phyloP scores from a whole-genome alignment of 129 eudicot genomes.

The Deinandra increscens region DNA sequence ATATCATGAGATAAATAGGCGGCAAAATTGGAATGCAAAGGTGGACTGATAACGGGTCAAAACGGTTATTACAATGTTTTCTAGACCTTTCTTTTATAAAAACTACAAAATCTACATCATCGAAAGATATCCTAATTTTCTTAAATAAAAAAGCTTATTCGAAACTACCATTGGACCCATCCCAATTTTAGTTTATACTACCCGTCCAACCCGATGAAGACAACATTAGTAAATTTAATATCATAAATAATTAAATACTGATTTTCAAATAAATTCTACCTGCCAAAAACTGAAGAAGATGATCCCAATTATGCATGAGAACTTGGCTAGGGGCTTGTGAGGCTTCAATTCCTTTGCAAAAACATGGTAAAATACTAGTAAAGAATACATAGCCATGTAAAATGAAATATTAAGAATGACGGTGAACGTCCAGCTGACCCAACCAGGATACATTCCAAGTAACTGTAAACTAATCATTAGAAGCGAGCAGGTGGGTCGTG shows the following conservation, averaged over 20 bases:
- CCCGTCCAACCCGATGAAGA: background rate
- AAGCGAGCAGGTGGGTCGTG: conserved; percentile 77
- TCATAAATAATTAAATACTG: background rate
- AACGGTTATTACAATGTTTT: too few relatives aligned
- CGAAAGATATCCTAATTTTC: background rate
- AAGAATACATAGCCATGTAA: conserved; percentile 78
- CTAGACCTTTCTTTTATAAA: background rate
- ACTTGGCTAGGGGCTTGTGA: conserved; percentile 89
- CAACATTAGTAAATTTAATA: background rate
- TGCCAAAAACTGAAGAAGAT: conserved; percentile 93
- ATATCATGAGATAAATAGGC: background rate
- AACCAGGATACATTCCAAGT: conserved; percentile 62
- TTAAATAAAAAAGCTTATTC: background rate
- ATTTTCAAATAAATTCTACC: conserved; percentile 43
- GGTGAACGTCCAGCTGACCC: conserved; percentile 80
- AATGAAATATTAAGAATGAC: conserved; percentile 58
- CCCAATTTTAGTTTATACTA: background rate
- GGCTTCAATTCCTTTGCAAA: conserved; percentile 86
- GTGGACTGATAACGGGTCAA: too few relatives aligned
- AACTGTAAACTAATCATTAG: conserved; percentile 63
- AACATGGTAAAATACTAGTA: conserved; percentile 70
- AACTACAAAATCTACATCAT: background rate
- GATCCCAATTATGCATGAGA: conserved; percentile 67
- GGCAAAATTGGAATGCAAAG: too few relatives aligned
- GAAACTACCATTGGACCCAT: background rate